Evolutionary conservation across 768 basidiomycete species (phyloP).

Genomic region (Botryobasidium botryosum): DNA sequence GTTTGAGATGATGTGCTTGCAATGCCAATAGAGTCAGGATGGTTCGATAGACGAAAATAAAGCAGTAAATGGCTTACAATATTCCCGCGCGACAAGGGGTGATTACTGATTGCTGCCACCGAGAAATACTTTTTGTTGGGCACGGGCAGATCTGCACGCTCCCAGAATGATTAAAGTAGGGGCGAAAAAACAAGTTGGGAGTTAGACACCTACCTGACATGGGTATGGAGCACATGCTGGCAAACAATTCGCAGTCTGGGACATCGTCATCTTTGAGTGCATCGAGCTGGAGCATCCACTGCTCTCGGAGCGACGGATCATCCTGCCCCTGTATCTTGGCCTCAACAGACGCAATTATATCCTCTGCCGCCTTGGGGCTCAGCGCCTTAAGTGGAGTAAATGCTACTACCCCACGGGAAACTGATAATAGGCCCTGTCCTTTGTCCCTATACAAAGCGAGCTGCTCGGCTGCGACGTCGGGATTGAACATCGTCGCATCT

Average conservation of each 20-base stretch:
- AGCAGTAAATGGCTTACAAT: background rate
- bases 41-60: background rate
- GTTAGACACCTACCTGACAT: too few species aligned
- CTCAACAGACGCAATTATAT: too few species aligned
- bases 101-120: constrained; percentile 23
- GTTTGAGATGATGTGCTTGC: background rate
- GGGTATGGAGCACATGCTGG: too few species aligned
- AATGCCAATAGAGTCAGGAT: background rate
- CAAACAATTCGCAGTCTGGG: background rate
- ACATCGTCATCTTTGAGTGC: background rate
- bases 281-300: background rate
- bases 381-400: too few species aligned
- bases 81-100: constrained; percentile 30
- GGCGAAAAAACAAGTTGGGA: too few species aligned
- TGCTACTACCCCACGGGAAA: too few species aligned
- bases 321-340: too few species aligned
- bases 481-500: constrained; percentile 3
- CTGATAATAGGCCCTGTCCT: too few species aligned
- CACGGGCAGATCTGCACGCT: background rate
- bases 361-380: too few species aligned
- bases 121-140: constrained; percentile 21
- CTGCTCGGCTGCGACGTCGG: constrained; percentile 1
- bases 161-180: too few species aligned
- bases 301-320: background rate
- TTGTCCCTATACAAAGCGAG: background rate